Base-by-base conservation (phyloP, 163 green algal species). In the Chlamydomonas reinhardtii region DNA sequence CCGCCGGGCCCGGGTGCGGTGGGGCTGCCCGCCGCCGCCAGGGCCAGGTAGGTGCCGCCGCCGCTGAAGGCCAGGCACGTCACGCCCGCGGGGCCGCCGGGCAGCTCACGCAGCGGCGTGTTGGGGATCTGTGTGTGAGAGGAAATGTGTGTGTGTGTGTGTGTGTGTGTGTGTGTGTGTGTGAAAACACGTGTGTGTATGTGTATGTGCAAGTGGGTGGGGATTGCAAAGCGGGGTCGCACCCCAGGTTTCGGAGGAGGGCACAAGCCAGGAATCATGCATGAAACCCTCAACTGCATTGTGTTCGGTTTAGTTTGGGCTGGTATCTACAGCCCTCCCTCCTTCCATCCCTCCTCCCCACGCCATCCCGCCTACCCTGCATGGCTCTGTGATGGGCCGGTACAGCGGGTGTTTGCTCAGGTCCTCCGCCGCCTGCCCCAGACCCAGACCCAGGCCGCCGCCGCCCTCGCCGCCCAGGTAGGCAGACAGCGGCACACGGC, bases 11-110 rank as follows among this genome's bases (percentile, higher is more conserved):
- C 48, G 48, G 48, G 48, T 14, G 48, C 48, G 48, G 48, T 56
- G 48, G 48, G 48, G 48, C 48, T 19, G 48, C 66, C 34, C 12
- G 32, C 27, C 32, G 77, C 79, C 2, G 19, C 39, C 14, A 6
- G 8, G 2, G 79, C 79, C 74, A 90, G 62, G 31, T 35, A 66
- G 22, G 25, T 31, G 31, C 86, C 80, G 31, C 70, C 29, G 54
- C 65, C 20, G 66, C 65, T 83, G 66, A 90, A 90, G 73, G 86
- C 86, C 39, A 84, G 37, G 34, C 73, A 85, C 1, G 54, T 85
- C 6, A 82, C 81, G 27, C 86, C 86, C 3, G n/a, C n/a, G 8
- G 86, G 56, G 19, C 80, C 86, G 1, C 79, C 74, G 32, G 73
- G 43, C 52, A 87, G 86, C 73, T 85, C 64, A 22, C 65, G 73